Evolutionary conservation across 768 basidiomycete species (phyloP), one percentile per base, ranked within the genome.

Genomic region (Xerocomus brunneocitrinus): DNA sequence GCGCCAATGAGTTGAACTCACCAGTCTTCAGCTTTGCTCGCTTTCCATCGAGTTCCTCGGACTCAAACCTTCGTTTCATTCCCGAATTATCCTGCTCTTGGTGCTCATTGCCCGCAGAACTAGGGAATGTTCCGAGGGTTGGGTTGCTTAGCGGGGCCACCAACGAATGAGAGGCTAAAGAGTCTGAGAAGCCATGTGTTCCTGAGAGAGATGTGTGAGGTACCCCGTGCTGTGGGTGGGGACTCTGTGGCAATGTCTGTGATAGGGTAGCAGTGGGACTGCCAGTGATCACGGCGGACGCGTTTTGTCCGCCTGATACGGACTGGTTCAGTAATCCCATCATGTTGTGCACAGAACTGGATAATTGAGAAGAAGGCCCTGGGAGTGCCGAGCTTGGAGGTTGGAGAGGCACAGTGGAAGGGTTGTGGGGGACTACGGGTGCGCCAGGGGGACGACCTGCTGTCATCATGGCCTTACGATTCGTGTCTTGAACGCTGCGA

Each of bases 11-110:
- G 60, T 41, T 30, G 55, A 52, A 64, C 81, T 66, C 57, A 87
- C 89, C 87, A 61, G 78, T 88, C 72, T 83, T 90, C 68, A 84
- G 79, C 60, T 86, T 79, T 46, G 71, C 82, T 60, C 89, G 79
- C 67, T 92, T 92, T 44, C 71, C 76, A 44, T 88, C 85, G 28
- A 70, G 70, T 54, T 87, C 86, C 49, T 83, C 84, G 16, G 76
- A 74, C 45, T 84, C 83, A 57, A 85, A 71, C 67, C 89, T 90
- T 56, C 89, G 78, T 66, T 91, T 92, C 57, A 83, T 75, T 16
- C 77, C 80, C 52, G 84, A 82, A n/a, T 67, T 58, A 50, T 89
- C 87, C 55, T 76, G 75, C 49, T 89, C 87, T 47, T 81, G 67
- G 24, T 63, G 65, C 4, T 67, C 71, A 25, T 47, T 59, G n/a